Evolutionary conservation across 2,329 filamentous ascomycete species (phyloP), one percentile per base, ranked within the genome.

Genomic region (Calonectria multiphialidica): DNA sequence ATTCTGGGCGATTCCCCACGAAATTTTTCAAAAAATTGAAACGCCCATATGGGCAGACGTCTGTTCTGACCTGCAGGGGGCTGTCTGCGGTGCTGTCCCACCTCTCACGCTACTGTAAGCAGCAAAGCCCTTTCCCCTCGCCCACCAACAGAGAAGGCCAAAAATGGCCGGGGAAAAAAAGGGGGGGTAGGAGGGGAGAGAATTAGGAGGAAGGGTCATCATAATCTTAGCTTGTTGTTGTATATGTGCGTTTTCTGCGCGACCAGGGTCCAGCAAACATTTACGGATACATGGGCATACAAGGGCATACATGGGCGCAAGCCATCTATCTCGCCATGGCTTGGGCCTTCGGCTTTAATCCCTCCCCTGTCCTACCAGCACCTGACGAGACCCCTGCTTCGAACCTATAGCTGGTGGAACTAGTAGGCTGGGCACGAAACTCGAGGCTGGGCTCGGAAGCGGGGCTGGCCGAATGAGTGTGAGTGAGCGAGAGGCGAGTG

Each of bases 11-110:
- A 28, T 18, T 30, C 16, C 13, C 21, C 37, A n/a, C 21, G 57
- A 21, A 28, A 18, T 42, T 61, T 61, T 61, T 61, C 57, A 61
- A 61, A 61, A 59, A 44, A 44, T 28, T 30, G 40, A 1, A 15
- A 61, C 35, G 23, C 40, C 57, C 9, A 33, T 57, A 61, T 61
- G 57, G 57, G 57, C 57, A 61, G 40, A 61, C 57, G 57, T 61
- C 57, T 42, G 35, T 42, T 44, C 10, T 61, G 21, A 8, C 37
- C 57, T 61, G 57, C 57, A 61, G 57, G 57, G 57, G 57, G 40
- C 44, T 4, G 57, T 61, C 37, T 61, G 35, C 35, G 23, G 55
- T 28, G 33, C 55, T 35, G 57, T 61, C 57, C 57, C 57, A 61
- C 57, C 57, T 61, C 35, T 21, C n/a, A 57, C 53, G 53, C 35